These are phyloP conservation scores for Penicillium chermesinum DNA, from an alignment of 495 filamentous ascomycete genomes.

Conservation along the genomic window DNA sequence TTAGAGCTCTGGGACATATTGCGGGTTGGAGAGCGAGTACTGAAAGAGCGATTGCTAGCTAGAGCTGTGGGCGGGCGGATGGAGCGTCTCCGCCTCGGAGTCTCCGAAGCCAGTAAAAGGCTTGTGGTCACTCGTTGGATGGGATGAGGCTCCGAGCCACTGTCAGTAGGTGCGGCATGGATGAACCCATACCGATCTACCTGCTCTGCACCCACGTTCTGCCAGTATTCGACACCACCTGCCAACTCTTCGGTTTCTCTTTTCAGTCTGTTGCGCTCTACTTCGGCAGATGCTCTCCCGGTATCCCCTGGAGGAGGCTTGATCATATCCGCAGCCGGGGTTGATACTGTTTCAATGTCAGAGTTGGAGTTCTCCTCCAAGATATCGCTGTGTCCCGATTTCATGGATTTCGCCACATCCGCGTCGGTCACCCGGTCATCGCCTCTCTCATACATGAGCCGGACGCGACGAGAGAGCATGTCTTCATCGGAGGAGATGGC, in stretches of 20 bases:
- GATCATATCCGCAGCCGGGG: conserved; percentile 20
- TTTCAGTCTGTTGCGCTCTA: conserved; percentile 31
- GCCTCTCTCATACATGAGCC: conserved; percentile 84
- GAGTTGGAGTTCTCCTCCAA: conserved; percentile 52
- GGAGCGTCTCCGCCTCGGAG: conserved; percentile 53
- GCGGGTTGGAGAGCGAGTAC: conserved; percentile 51
- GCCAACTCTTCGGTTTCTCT: conserved; percentile 59
- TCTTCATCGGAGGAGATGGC: conserved; percentile 70
- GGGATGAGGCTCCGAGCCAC: conserved; percentile 43
- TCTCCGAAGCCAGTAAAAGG: conserved; percentile 58
- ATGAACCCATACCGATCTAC: conserved; percentile 98
- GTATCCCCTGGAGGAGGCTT: conserved; percentile 16
- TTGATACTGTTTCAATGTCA: conserved; percentile 39
- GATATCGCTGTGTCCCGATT: conserved; percentile 51
- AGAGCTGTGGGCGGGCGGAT: conserved; percentile 44
- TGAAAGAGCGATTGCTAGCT: conserved; percentile 41
- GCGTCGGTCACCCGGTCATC: conserved; percentile 50
- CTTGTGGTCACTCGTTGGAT: conserved; percentile 64
- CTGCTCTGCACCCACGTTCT: conserved; percentile 77
- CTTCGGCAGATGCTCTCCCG: conserved; percentile 20
- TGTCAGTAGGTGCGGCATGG: conserved; percentile 40
- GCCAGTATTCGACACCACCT: conserved; percentile 93
- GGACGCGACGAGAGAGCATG: conserved; percentile 80
- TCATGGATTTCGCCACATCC: conserved; percentile 40
- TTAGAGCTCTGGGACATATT: conserved; percentile 32